Evolutionary conservation across 768 basidiomycete species (phyloP).

Genomic region (Lentinula guzmanii): DNA sequence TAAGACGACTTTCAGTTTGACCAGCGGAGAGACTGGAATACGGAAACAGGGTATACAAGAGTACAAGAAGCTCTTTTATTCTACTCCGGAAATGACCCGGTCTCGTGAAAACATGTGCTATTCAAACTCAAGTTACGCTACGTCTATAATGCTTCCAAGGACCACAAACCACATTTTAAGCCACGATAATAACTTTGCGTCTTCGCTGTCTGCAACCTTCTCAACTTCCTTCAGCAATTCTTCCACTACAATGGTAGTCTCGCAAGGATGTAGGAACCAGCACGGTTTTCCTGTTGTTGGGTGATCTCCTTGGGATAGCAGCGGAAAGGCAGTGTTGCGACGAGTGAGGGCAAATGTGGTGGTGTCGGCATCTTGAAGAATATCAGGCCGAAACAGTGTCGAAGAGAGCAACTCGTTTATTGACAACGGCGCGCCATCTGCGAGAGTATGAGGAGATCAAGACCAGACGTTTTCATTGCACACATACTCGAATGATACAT

Average conservation of each 20-base stretch:
- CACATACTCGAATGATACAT: conserved; percentile 63
- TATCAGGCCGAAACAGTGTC: conserved; percentile 49
- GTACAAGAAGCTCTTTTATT: conserved; percentile 4
- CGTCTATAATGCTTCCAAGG: conserved; percentile 57
- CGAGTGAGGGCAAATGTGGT: conserved; percentile 52
- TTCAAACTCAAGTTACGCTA: conserved; percentile 21
- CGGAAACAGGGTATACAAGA: background rate
- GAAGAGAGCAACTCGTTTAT: conserved; percentile 52
- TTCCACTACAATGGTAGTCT: conserved; percentile 56
- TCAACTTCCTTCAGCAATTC: conserved; percentile 58
- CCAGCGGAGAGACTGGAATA: background rate
- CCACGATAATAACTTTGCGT: conserved; percentile 37
- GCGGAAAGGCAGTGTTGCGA: conserved; percentile 54
- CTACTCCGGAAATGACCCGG: background rate
- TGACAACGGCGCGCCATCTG: conserved; percentile 62
- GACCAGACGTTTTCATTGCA: background rate
- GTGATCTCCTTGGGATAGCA: conserved; percentile 85
- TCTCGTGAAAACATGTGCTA: background rate
- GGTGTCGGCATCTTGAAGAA: conserved; percentile 34
- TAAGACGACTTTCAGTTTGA: background rate
- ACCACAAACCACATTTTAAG: conserved; percentile 78
- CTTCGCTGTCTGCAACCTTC: conserved; percentile 21
- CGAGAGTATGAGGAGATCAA: background rate
- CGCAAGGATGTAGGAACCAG: conserved; percentile 90
- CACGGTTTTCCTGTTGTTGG: conserved; percentile 67